These are phyloP conservation scores for Fusarium subtropicale DNA, from an alignment of 2,329 filamentous ascomycete species.

Conservation along the genomic window DNA sequence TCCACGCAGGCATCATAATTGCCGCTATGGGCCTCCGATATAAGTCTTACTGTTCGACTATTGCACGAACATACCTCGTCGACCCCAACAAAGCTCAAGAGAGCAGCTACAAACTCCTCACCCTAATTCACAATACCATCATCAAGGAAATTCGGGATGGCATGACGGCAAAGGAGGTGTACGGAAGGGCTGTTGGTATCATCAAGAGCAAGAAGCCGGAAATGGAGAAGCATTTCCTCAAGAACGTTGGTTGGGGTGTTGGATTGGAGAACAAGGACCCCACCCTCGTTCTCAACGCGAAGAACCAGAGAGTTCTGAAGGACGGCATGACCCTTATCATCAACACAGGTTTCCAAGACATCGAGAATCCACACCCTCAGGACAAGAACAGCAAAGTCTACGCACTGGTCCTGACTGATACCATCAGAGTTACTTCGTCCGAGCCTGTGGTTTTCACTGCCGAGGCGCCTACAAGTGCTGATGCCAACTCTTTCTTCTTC, in stretches of 20 bases:
- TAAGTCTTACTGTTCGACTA: constrained; percentile 93
- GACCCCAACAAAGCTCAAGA: constrained; percentile 98
- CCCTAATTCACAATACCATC: constrained; percentile 86
- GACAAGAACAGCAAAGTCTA: constrained; percentile 92
- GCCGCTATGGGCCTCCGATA: constrained; percentile 93
- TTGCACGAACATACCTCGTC: constrained; percentile 94
- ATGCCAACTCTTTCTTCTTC: constrained; percentile 98
- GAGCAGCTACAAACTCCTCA: constrained; percentile 89
- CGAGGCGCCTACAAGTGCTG: constrained; percentile 89
- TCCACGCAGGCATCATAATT: constrained; percentile 94
- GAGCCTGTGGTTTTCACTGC: constrained; percentile 92
- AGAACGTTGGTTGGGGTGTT: constrained; percentile 91
- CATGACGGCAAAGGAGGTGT: constrained; percentile 87
- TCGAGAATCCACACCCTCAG: constrained; percentile 87
- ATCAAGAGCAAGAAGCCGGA: constrained; percentile 94
- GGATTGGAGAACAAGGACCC: constrained; percentile 91
- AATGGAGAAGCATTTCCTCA: constrained; percentile 92
- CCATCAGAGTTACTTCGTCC: constrained; percentile 83
- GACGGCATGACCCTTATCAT: constrained; percentile 98
- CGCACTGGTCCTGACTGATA: constrained; percentile 91
- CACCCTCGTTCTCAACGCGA: constrained; percentile 85
- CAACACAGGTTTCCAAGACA: constrained; percentile 88
- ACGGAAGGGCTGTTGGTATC: constrained; percentile 83
- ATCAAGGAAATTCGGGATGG: constrained; percentile 93
- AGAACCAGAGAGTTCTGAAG: constrained; percentile 84